phyloP scores from a whole-genome alignment of 805 yeast genomes.

The Starmerella bacillaris region DNA sequence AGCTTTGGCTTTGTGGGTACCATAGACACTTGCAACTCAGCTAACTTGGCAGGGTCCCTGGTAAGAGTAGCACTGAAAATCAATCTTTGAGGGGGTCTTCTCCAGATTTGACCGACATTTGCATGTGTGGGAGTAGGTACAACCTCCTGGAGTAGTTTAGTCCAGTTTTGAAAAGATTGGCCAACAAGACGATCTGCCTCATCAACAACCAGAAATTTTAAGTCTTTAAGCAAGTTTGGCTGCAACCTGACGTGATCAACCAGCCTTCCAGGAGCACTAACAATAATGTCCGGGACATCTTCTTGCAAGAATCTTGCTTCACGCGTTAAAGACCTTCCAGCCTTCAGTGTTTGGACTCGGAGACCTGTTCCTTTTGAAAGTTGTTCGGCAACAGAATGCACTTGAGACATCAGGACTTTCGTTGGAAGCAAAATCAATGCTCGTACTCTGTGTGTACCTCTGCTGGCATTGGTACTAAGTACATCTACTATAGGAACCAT shows the following conservation, averaged over 20 bases:
- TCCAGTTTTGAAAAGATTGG: slow-evolving; percentile 91
- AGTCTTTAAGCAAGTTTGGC: slow-evolving; percentile 38
- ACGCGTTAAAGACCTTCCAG: slow-evolving; percentile 39
- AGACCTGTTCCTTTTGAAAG: slow-evolving; percentile 52
- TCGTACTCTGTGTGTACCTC: slow-evolving; percentile 55
- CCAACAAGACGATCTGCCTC: slow-evolving; percentile 92
- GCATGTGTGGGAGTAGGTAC: slow-evolving; percentile 90
- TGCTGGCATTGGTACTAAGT: slow-evolving; percentile 24
- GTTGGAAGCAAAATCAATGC: slow-evolving; percentile 81
- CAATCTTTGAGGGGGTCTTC: slow-evolving; percentile 41
- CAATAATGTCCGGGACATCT: slow-evolving; percentile 23
- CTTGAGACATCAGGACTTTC: slow-evolving; percentile 70
- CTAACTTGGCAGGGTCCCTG: slow-evolving; percentile 74
- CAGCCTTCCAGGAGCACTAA: slow-evolving; percentile 70
- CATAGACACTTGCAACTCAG: slow-evolving; percentile 40
- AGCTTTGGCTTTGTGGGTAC: slow-evolving; percentile 38
- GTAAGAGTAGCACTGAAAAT: slow-evolving; percentile 87
- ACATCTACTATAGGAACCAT: slow-evolving; percentile 64
- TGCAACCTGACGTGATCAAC: slow-evolving; percentile 34
- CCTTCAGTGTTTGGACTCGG: slow-evolving; percentile 38
- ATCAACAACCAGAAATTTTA: slow-evolving; percentile 60
- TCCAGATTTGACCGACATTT: slow-evolving; percentile 88
- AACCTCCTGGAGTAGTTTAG: slow-evolving; percentile 27
- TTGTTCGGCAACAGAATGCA: slow-evolving; percentile 40
- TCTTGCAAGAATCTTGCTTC: slow-evolving; percentile 36